A percentile compares a stretch with the other conserved stretches of the same genome.
phyloP scores from a whole-genome alignment of 1,284 basidiomycete species.

The Cryptococcus neoformans region DNA sequence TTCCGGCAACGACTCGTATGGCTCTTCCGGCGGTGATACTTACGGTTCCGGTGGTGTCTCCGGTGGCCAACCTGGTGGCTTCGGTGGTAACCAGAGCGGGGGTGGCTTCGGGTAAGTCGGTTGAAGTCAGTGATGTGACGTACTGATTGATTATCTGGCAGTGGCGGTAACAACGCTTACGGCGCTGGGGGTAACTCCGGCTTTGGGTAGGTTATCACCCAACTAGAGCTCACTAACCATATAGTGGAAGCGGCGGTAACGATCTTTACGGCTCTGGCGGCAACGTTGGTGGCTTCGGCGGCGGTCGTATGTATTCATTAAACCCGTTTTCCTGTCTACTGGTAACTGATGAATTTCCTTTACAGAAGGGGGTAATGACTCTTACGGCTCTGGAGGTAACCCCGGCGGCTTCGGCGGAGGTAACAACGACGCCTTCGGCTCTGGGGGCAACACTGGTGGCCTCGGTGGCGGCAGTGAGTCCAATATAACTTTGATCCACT shows the following conservation, averaged over 20 bases:
- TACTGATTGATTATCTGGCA: neutral
- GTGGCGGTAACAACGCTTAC: too few relatives aligned
- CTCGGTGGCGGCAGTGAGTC: too few relatives aligned
- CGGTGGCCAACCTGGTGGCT: neutral
- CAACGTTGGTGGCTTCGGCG: neutral
- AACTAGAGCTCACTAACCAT: too few relatives aligned
- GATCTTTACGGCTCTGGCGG: conserved; percentile 2
- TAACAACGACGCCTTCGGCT: too few relatives aligned
- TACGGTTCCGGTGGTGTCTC: neutral
- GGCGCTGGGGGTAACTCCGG: neutral
- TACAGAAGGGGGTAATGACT: neutral
- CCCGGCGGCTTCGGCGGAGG: neutral
- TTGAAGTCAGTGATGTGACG: neutral
- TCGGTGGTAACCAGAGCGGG: neutral
- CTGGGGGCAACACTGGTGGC: too few relatives aligned
- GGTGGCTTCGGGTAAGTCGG: neutral
- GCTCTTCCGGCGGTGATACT: conserved; percentile 3
- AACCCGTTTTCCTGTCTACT: too few relatives aligned
- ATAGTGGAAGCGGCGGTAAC: neutral
- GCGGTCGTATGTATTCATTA: neutral
- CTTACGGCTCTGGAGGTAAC: neutral
- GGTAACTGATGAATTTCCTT: too few relatives aligned
- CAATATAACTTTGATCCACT: too few relatives aligned
- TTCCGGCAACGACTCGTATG: conserved; percentile 2
- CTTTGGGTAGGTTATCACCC: neutral